Base-by-base conservation (phyloP, 495 filamentous ascomycete genomes). In the Xylaria palmicola region DNA sequence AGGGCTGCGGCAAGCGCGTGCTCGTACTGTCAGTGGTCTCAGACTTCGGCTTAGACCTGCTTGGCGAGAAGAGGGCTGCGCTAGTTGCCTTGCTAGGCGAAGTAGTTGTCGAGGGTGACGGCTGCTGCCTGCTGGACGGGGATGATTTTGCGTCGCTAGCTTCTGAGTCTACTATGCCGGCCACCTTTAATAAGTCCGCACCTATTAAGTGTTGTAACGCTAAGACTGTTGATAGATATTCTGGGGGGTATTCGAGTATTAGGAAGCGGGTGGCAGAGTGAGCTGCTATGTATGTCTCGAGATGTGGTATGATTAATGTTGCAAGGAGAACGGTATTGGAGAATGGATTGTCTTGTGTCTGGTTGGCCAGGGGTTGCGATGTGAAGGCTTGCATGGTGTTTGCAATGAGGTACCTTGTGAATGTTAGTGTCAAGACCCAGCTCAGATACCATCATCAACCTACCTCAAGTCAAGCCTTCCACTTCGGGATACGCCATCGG, bases 361-460 rank as follows among this genome's bases (percentile, higher is more conserved):
- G 79, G 55, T 71, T 72, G 10, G 75, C 56, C 17, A 80, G 56
- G 0, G 76, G 77, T 52, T 77, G 75, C 12, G 72, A 65, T 17
- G 78, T 80, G 62, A 77, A 79, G 2, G 70, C 68, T 60, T 81
- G 78, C 77, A 81, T 81, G 27, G 74, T 74, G 48, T 66, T 78
- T n/a, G 76, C 78, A 47, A 80, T 77, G 32, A 81, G 72, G 36
- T 71, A 76, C 51, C 79, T 81, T 7, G 3, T 19, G 13, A 24
- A 44, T 6, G 36, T 63, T 59, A 66, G 62, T 45, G 9, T 49
- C 22, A 17, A 7, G 24, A 27, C 37, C 36, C 22, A 30, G 9
- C 6, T 32, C 26, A 17, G 45, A 19, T 24, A 22, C 27, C 24
- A 30, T 12, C 10, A 7, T 20, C 59, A 6, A 41, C 74, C 45